Conservation (phyloP, 148 eudicot genomes). For the Silene latifolia region DNA sequence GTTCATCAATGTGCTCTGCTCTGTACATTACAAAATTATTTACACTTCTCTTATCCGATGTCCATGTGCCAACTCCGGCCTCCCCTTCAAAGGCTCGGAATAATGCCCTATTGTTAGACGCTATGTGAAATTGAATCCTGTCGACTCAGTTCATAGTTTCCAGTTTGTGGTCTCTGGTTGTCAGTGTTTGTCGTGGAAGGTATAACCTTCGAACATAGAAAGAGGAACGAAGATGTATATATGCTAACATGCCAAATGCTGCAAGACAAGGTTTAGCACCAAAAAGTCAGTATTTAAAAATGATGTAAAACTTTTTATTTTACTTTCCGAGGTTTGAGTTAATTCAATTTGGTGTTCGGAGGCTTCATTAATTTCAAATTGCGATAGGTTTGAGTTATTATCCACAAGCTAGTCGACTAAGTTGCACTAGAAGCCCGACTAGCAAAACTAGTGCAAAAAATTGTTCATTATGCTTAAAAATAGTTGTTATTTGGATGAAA, state of each 20-base stretch:
- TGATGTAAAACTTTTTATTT: no score
- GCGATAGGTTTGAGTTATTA: no score
- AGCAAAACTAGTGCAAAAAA: no score
- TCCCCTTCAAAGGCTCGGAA: background rate
- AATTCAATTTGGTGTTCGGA: no score
- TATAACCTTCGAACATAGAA: slow-evolving; percentile 70
- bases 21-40: background rate
- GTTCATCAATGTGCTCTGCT: background rate
- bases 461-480: no score
- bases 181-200: slow-evolving; percentile 24
- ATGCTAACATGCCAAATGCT: slow-evolving; percentile 88
- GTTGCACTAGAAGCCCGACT: no score
- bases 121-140: slow-evolving; percentile 52
- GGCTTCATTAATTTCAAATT: no score
- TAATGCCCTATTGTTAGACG: slow-evolving; percentile 5
- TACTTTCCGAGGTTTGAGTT: no score
- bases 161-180: slow-evolving; percentile 27
- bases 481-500: no score
- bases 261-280: slow-evolving; percentile 31
- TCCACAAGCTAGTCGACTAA: no score
- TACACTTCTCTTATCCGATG: background rate
- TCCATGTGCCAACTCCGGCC: background rate
- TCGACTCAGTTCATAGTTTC: slow-evolving; percentile 64
- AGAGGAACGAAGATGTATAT: slow-evolving; percentile 80
- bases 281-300: background rate